Conservation (phyloP, 352 stramenopile species). For the Blastocystis sp. region DNA sequence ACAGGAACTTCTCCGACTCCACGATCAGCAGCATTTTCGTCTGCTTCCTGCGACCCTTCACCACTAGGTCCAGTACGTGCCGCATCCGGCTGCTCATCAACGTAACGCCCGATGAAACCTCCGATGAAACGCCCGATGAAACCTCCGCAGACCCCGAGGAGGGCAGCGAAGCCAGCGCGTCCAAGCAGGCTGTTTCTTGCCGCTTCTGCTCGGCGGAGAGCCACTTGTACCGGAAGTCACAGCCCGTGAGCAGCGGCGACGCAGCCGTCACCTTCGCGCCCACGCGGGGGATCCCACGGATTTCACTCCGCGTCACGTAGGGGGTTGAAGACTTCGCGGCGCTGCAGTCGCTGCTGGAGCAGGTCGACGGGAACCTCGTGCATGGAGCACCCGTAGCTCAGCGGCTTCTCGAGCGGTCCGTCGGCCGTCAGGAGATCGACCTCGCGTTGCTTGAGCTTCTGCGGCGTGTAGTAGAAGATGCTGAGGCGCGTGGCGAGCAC, state of each 20-base stretch:
- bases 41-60: neutral
- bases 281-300: neutral
- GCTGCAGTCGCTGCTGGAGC: neutral
- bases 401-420: neutral
- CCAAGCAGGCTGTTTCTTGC: neutral
- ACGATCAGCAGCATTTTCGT: conserved; percentile 35
- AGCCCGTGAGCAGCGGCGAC: neutral
- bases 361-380: neutral
- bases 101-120: neutral
- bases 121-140: too few relatives aligned
- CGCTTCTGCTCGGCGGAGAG: neutral
- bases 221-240: conserved; percentile 49
- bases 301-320: neutral
- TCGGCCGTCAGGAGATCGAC: neutral
- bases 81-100: conserved; percentile 29
- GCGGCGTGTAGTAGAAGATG: conserved; percentile 3
- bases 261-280: neutral
- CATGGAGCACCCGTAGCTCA: neutral
- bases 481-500: conserved; percentile 8
- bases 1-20: conserved; percentile 17
- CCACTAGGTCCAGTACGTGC: conserved; percentile 2
- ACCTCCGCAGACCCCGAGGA: too few relatives aligned
- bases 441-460: conserved; percentile 12
- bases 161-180: neutral
- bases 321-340: neutral